Evolutionary conservation across 2,329 filamentous ascomycete species (phyloP).

Genomic region (Trichoderma gracile): DNA sequence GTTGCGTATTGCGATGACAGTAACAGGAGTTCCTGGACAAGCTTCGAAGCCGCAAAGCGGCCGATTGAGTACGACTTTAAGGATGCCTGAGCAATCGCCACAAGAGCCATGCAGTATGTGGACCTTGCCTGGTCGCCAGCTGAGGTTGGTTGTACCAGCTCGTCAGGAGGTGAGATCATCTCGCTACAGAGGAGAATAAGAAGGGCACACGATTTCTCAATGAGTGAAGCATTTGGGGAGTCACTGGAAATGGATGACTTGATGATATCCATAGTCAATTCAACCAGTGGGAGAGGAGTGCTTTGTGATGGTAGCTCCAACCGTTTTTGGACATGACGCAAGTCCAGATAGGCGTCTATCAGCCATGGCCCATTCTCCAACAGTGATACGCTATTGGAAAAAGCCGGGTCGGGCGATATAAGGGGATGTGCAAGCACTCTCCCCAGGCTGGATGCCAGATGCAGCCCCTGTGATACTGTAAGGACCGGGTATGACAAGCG

Average conservation of each 20-base stretch:
- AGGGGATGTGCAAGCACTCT: constrained; percentile 47
- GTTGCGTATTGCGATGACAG: constrained; percentile 37
- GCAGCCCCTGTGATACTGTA: constrained; percentile 46
- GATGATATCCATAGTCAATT: constrained; percentile 41
- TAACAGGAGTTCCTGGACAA: constrained; percentile 46
- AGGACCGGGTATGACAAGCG: constrained; percentile 45
- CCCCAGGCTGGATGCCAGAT: constrained; percentile 49
- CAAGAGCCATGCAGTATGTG: constrained; percentile 43
- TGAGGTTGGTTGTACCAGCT: constrained; percentile 35
- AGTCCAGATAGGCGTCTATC: constrained; percentile 49
- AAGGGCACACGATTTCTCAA: constrained; percentile 42
- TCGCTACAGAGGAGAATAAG: constrained; percentile 48
- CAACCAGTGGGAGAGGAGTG: constrained; percentile 41
- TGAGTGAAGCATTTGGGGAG: constrained; percentile 30
- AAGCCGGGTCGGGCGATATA: constrained; percentile 37
- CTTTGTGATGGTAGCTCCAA: constrained; percentile 38
- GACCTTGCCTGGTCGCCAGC: constrained; percentile 36
- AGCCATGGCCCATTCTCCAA: constrained; percentile 51
- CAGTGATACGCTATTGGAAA: constrained; percentile 39
- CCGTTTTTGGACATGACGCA: constrained; percentile 44
- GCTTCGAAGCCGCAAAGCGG: constrained; percentile 46
- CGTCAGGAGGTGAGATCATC: constrained; percentile 38
- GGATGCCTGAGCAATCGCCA: constrained; percentile 43
- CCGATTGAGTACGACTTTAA: constrained; percentile 39
- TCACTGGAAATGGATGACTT: constrained; percentile 29